Percentiles rank a stretch among this genome's conserved stretches.
Evolutionary conservation across 2,329 filamentous ascomycete species (phyloP).

Genomic region (Ophiocordyceps robertsii): DNA sequence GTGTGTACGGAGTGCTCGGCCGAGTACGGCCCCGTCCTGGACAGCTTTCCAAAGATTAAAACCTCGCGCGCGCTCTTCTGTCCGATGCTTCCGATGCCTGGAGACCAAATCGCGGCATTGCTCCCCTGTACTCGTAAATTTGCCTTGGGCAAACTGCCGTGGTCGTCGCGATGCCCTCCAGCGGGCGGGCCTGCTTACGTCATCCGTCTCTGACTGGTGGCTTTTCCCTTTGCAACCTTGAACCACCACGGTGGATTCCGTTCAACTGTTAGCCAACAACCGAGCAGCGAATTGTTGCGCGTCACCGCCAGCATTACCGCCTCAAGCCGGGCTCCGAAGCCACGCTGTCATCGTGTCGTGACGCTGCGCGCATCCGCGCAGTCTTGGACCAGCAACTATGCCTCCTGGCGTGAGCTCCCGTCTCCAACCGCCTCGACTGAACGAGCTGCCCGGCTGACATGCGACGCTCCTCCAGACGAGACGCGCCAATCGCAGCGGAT

Average conservation of each 20-base stretch:
- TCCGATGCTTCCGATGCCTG: no score
- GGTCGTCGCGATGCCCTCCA: not conserved
- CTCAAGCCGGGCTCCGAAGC: not conserved
- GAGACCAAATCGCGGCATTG: not conserved
- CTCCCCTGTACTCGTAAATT: not conserved
- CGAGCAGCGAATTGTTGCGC: not conserved
- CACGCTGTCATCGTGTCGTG: not conserved
- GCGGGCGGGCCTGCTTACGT: not conserved
- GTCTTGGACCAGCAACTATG: not conserved
- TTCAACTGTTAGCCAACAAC: not conserved
- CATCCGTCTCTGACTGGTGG: not conserved
- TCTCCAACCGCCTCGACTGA: not conserved
- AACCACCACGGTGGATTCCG: not conserved
- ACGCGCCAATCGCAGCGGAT: constrained; percentile 41
- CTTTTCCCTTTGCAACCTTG: not conserved
- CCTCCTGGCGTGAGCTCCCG: constrained; percentile 1
- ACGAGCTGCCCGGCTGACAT: constrained; percentile 5
- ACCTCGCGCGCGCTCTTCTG: not conserved
- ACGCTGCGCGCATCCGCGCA: not conserved
- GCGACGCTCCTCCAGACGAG: constrained; percentile 27
- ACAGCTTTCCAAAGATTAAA: no score
- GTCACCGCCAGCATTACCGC: not conserved
- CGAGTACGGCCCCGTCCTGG: no score
- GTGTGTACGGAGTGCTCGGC: no score
- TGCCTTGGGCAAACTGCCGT: no score